phyloP scores from a whole-genome alignment of 805 yeast species.

The Metschnikowia colocasiae region DNA sequence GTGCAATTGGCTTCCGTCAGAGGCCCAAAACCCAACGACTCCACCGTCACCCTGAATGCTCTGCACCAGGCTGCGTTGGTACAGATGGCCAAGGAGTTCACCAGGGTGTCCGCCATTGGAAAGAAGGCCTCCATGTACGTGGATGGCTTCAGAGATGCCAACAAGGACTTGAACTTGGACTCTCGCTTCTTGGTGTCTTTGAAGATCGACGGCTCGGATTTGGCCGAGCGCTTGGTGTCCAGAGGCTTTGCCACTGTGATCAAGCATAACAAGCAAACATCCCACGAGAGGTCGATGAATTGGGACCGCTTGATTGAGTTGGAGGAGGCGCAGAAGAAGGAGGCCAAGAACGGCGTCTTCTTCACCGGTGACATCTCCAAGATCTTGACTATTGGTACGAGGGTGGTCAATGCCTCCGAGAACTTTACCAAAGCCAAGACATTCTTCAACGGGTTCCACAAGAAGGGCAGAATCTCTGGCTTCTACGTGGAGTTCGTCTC shows the following conservation, averaged over 20 bases:
- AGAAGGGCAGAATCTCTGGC: conserved; percentile 61
- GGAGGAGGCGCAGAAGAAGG: conserved; percentile 56
- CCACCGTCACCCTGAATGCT: conserved; percentile 37
- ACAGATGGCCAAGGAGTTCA: conserved; percentile 69
- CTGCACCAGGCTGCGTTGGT: conserved; percentile 49
- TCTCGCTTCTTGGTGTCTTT: conserved; percentile 65
- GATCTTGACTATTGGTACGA: conserved; percentile 50
- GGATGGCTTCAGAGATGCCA: conserved; percentile 61
- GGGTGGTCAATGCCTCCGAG: conserved; percentile 79
- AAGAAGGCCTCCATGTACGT: conserved; percentile 58
- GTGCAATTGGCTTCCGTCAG: conserved; percentile 76
- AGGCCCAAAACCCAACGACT: conserved; percentile 65
- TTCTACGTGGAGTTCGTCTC: conserved; percentile 66
- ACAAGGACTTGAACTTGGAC: conserved; percentile 53
- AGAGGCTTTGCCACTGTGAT: conserved; percentile 76
- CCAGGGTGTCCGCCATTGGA: conserved; percentile 66
- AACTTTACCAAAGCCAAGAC: conserved; percentile 67
- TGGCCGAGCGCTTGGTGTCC: conserved; percentile 57
- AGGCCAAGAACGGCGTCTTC: conserved; percentile 58
- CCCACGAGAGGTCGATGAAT: conserved; percentile 60
- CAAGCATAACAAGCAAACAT: conserved; percentile 69
- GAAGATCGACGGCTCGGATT: conserved; percentile 46
- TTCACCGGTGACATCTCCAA: conserved; percentile 44
- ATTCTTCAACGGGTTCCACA: conserved; percentile 63
- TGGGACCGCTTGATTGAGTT: conserved; percentile 77